Base-by-base conservation (phyloP, 805 yeast species). In the Sugiyamaella valdiviana region DNA sequence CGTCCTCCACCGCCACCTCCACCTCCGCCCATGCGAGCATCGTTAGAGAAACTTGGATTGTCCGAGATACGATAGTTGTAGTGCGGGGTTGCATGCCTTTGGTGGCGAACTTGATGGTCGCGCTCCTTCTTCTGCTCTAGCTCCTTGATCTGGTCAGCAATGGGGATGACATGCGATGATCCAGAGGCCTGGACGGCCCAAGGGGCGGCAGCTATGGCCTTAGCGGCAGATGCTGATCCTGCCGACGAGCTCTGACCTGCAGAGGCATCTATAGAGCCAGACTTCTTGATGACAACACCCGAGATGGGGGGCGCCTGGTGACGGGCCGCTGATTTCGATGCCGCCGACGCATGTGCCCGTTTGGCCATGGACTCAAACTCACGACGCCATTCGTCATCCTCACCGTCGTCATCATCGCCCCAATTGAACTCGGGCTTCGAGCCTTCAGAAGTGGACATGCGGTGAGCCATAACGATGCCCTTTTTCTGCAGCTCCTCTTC, bases 321-420 rank as follows among this genome's bases (percentile, higher is more conserved):
- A 9, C 32, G 32, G 2, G 32, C n/a, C 32, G 32, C 32, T 26
- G 44, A 2, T n/a, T 17, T 15, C 6, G 44, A 26, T 5, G 32
- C 32, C 9, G 32, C n/a, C 14, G 32, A 12, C 4, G 32, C 32
- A 26, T 26, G 36, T 5, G 38, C 42, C n/a, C 46, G 26, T 14
- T 17, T 37, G n/a, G 44, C 45, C 17, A 41, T 16, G 3, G 40
- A 35, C 23, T 46, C 50, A 5, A 46, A 22, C 20, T 46, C 39
- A 22, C 17, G 26, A 6, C 39, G 42, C 51, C 59, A 57, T 29
- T 61, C 65, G 36, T 60, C 65, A 45, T 58, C 67, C 42, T 67
- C 72, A 42, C 67, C 72, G 39, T 66, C 71, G 44, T 65, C 70
- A 36, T 63, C 66, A 42, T 63, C 66, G 35, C 62, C 71, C 72